Evolutionary conservation across 140 eudicot genomes (phyloP), one percentile per base, ranked within the genome.

Genomic region (Senecio squalidus): DNA sequence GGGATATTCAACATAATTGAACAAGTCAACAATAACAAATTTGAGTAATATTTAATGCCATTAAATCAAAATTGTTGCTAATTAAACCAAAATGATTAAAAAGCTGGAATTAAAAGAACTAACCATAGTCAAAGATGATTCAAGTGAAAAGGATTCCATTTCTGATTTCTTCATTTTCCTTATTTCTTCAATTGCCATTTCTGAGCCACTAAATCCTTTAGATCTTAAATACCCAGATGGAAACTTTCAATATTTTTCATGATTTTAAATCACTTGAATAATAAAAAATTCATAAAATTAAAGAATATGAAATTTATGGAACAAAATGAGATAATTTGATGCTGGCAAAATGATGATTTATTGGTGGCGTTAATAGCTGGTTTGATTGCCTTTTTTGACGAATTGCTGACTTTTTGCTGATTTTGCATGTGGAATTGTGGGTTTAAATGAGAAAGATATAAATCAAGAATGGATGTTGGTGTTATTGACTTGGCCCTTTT

Each of bases 311-410:
- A n/a, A n/a, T 61, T 61, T 50, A 4, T 7, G 14, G 48, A 29
- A 24, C 40, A 67, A 60, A 30, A 66, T 13, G 51, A 66, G 10
- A 27, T 66, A 40, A 43, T 36, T 34, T 51, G 40, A 9, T 49
- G 70, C 38, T 64, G 70, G 70, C 71, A 68, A 46, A 28, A 61
- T 71, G 72, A 63, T 63, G 63, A 55, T 46, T 58, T 57, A 71
- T 66, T 71, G 71, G 21, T 29, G 45, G 11, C 9, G 9, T 33
- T 9, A n/a, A 36, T 36, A 66, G 21, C 34, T 40, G 11, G 38
- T 5, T 33, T 9, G 43, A 36, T n/a, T n/a, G n/a, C n/a, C n/a
- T n/a, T n/a, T n/a, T n/a, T 36, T 36, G 43, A 36, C 43, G 13
- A 36, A 36, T 9, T 36, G 43, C 14, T 36, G 43, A 36, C 15